Base-by-base conservation (phyloP, 352 stramenopile species). In the Phytophthora syringae region DNA sequence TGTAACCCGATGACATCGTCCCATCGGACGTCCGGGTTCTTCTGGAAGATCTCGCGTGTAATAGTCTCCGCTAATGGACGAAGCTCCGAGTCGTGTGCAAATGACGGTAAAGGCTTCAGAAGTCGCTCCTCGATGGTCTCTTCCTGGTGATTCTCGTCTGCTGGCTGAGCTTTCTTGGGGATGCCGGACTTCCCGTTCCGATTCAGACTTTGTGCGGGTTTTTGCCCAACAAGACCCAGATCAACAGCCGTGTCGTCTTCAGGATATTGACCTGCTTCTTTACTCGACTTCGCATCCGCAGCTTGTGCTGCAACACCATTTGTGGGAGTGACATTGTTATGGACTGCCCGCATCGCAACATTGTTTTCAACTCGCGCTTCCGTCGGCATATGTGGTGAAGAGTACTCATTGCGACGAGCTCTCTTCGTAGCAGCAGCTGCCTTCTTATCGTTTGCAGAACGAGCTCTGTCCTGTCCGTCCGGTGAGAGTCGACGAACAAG, bases 31-130 rank as follows among this genome's bases (percentile, higher is more conserved):
- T 96, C 93, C 13, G 93, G 88, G 54, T 97, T 94, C 59, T 93
- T 91, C 66, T 92, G 82, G 70, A 94, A 97, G 53, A 98, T 98
- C 58, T 98, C 95, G 36, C 90, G 74, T 43, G 84, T 94, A 42
- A 98, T 98, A 10, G 74, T 94, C 52, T 95, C 79, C 10, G 90
- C 93, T 18, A 98, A 77, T 22, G 88, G 79, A 2, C 87, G 80
- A 37, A 97, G 70, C 59, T 98, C 94, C 13, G 80, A 76, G 57
- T 98, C 93, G 22, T 74, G 77, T 22, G 92, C 74, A 64, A 97
- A 98, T 12, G 75, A 77, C 15, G 94, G 90, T 12, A 98, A 61
- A 12, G 94, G 93, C 59, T 96, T 97, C 6, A 98, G 67, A 24
- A 97, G 52, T 24, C 76, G 79, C 40, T 93, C 84, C 40, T 93